These are phyloP conservation scores for Lotus japonicus DNA, from an alignment of 306 rosid species.

Conservation along the genomic window DNA sequence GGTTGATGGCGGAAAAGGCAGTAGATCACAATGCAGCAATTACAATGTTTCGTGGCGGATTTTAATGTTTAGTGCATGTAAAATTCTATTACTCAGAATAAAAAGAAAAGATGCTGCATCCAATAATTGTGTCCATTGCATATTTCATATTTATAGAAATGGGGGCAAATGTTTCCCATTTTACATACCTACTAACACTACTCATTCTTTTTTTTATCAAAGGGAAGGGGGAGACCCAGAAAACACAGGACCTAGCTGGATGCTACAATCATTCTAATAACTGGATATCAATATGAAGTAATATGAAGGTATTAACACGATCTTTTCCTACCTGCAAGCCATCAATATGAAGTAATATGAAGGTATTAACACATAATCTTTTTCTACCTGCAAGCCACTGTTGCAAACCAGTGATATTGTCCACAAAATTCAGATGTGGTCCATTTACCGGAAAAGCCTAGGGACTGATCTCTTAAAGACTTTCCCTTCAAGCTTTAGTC, in stretches of 20 bases:
- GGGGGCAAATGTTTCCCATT: not conserved
- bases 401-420: not conserved
- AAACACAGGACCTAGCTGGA: no score
- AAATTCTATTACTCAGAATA: not conserved
- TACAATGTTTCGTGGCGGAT: not conserved
- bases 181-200: conserved; percentile 11
- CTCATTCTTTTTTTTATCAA: no score
- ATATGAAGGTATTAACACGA: not conserved
- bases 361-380: not conserved
- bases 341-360: no score
- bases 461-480: conserved; percentile 65
- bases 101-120: not conserved
- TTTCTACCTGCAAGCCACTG: not conserved
- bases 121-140: not conserved
- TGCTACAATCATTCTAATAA: no score
- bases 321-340: not conserved
- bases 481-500: conserved; percentile 89
- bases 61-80: not conserved
- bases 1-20: not conserved
- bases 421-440: not conserved
- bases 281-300: not conserved
- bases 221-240: no score
- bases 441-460: conserved; percentile 66
- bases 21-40: not conserved
- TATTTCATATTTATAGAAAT: not conserved